Conservation (phyloP, 352 stramenopile genomes). For the Globisporangium apiculatum region DNA sequence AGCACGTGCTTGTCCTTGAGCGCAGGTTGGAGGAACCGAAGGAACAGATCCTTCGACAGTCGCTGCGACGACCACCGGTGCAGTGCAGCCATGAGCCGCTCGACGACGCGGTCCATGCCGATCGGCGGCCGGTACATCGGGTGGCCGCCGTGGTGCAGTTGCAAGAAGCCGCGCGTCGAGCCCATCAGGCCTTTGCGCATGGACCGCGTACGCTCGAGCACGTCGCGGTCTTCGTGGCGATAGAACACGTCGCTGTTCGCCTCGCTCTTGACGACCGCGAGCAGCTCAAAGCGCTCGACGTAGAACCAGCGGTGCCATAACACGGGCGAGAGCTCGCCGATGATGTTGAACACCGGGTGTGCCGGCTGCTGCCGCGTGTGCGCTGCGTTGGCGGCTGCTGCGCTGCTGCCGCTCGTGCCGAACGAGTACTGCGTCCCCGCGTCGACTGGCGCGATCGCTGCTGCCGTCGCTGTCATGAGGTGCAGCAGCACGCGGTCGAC, state of each 20-base stretch:
- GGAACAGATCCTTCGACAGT: constrained; percentile 70
- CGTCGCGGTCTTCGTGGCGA: constrained; percentile 26
- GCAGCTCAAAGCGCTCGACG: constrained; percentile 82
- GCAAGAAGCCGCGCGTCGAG: constrained; percentile 21
- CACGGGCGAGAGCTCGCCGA: constrained; percentile 80
- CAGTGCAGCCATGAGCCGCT: constrained; percentile 48
- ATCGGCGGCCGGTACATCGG: constrained; percentile 29
- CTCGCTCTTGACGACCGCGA: constrained; percentile 68
- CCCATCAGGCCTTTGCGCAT: constrained; percentile 18
- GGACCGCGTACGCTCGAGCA: constrained; percentile 24
- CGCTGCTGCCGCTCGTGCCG: constrained; percentile 32
- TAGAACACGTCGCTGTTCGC: constrained; percentile 61
- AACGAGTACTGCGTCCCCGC: constrained; percentile 65
- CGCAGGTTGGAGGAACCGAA: constrained; percentile 54
- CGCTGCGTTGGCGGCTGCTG: constrained; percentile 17
- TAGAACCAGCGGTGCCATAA: constrained; percentile 88
- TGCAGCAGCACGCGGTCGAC: constrained; percentile 81
- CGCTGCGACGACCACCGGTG: constrained; percentile 75
- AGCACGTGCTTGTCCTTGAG: constrained; percentile 6
- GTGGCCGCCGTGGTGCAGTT: constrained; percentile 22
- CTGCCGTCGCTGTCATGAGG: constrained; percentile 69
- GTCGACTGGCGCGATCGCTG: constrained; percentile 30
- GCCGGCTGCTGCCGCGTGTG: constrained; percentile 42
- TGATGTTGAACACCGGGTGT: constrained; percentile 87
- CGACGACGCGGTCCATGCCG: constrained; percentile 47